Evolutionary conservation across 441 rosid genomes (phyloP).

Genomic region (Erysimum cheiri): DNA sequence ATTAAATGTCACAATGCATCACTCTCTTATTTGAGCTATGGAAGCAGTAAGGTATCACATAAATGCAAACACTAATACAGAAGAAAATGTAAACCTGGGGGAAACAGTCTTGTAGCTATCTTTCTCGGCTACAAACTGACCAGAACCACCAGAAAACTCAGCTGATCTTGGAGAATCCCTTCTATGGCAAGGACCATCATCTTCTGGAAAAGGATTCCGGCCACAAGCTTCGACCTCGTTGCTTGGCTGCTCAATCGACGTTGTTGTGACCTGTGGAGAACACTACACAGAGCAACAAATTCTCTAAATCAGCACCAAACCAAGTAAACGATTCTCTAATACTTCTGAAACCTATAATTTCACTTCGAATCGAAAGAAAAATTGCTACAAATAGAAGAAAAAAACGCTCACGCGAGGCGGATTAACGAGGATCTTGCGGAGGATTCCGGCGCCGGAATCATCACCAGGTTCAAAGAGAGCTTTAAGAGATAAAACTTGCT

Average conservation of each 20-base stretch:
- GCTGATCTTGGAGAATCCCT: constrained; percentile 56
- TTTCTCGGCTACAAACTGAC: constrained; percentile 45
- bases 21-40: background rate
- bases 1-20: background rate
- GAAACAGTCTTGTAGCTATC: constrained; percentile 51
- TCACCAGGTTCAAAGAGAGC: constrained; percentile 74
- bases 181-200: constrained; percentile 51
- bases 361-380: no score
- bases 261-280: constrained; percentile 53
- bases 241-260: constrained; percentile 63
- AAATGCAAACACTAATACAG: background rate
- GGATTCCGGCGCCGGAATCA: constrained; percentile 76
- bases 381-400: background rate
- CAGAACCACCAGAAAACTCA: constrained; percentile 48
- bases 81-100: constrained; percentile 62
- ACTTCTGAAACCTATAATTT: no score
- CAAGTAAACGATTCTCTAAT: background rate
- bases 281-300: constrained; percentile 1
- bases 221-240: constrained; percentile 54
- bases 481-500: constrained; percentile 94
- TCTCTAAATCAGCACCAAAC: constrained; percentile 21
- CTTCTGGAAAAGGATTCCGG: constrained; percentile 48
- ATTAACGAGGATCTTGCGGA: constrained; percentile 64
- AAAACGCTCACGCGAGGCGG: constrained; percentile 50
- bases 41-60: background rate